A percentile compares a stretch with the other conserved stretches of the same genome.
These are phyloP conservation scores for Nicotiana knightiana DNA, from an alignment of 257 asterid species.

Conservation along the genomic window DNA sequence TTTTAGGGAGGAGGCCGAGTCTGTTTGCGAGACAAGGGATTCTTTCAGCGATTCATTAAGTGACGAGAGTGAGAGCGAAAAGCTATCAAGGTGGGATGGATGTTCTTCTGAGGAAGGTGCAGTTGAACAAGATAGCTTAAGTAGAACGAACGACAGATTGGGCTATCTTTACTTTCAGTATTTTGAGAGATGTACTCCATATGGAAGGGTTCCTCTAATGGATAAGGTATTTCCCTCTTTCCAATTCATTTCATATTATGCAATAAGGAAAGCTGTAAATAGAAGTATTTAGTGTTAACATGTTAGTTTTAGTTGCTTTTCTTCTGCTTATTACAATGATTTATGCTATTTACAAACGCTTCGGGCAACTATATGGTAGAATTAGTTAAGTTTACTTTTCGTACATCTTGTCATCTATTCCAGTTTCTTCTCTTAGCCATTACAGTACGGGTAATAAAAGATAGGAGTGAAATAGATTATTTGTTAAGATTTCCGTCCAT, in stretches of 20 bases:
- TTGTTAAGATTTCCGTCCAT: not conserved
- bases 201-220: slow-evolving; percentile 60
- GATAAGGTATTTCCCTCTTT: slow-evolving; percentile 47
- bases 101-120: slow-evolving; percentile 56
- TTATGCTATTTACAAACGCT: not conserved
- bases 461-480: not conserved
- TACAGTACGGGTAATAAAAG: not conserved
- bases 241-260: not conserved
- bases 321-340: not conserved
- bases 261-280: not conserved
- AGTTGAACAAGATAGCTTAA: slow-evolving; percentile 38
- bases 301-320: not conserved
- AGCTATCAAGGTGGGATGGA: slow-evolving; percentile 61
- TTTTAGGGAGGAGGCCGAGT: slow-evolving; percentile 41
- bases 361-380: not conserved
- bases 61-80: slow-evolving; percentile 69
- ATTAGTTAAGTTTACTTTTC: not conserved
- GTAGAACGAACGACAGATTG: slow-evolving; percentile 31
- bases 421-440: not conserved
- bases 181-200: slow-evolving; percentile 62
- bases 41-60: slow-evolving; percentile 64
- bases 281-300: not conserved
- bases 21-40: slow-evolving; percentile 54
- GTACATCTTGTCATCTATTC: not conserved
- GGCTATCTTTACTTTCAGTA: slow-evolving; percentile 50